A percentile compares a stretch with the other conserved stretches of the same genome.
Conservation (phyloP, 2,329 filamentous ascomycete genomes). For the Fusarium chlamydosporum region DNA sequence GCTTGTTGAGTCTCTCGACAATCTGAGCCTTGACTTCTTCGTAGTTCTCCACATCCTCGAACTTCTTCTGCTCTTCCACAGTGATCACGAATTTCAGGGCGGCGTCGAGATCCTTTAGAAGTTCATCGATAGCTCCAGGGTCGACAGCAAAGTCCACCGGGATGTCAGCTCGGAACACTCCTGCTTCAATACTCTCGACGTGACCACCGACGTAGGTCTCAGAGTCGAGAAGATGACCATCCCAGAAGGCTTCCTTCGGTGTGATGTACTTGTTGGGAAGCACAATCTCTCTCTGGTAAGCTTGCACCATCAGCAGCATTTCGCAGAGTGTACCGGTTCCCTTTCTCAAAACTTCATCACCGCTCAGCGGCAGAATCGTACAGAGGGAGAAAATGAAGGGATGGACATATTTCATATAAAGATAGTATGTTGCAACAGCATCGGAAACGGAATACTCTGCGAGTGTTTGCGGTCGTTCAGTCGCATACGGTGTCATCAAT, state of each 20-base stretch:
- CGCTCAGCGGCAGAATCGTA: constrained; percentile 92
- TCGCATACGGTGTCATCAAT: constrained; percentile 93
- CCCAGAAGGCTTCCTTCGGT: constrained; percentile 93
- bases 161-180: constrained; percentile 96
- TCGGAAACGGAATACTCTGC: constrained; percentile 99
- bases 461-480: constrained; percentile 90
- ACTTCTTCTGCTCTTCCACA: constrained; percentile 84
- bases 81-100: constrained; percentile 90
- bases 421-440: constrained; percentile 97
- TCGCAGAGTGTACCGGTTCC: constrained; percentile 99
- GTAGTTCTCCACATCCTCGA: constrained; percentile 85
- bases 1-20: constrained; percentile 73
- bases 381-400: constrained; percentile 99
- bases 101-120: constrained; percentile 86
- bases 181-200: constrained; percentile 98
- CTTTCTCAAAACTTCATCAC: constrained; percentile 93
- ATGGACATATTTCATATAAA: constrained; percentile 99
- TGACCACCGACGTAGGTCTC: constrained; percentile 99
- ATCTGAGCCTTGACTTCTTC: constrained; percentile 90
- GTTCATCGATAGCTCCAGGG: constrained; percentile 87
- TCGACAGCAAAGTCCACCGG: constrained; percentile 96
- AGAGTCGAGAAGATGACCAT: constrained; percentile 94
- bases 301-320: constrained; percentile 99
- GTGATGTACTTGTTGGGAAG: constrained; percentile 96
- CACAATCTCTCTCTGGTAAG: constrained; percentile 91